Percentiles rank a stretch among this genome's conserved stretches.
Conservation (phyloP, 495 filamentous ascomycete species). For the Daldinia caldariorum region DNA sequence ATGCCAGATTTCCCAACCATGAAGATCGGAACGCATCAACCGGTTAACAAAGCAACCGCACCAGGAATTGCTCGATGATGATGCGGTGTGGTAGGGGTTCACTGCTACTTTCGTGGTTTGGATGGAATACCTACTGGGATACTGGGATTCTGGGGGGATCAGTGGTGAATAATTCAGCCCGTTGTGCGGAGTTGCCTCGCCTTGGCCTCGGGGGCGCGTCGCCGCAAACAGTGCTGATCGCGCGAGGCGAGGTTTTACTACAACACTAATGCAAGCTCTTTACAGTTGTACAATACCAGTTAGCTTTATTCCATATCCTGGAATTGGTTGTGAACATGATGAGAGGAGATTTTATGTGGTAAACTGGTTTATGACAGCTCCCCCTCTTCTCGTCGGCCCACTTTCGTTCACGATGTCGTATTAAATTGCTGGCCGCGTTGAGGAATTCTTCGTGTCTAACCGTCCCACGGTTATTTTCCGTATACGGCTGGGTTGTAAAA, state of each 20-base stretch:
- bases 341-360: conserved; percentile 21
- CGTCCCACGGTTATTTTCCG: conserved; percentile 16
- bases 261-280: conserved; percentile 45
- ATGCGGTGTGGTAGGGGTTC: conserved; percentile 15
- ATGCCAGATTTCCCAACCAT: background rate
- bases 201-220: conserved; percentile 26
- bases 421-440: conserved; percentile 22
- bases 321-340: conserved; percentile 38
- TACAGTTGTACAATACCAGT: conserved; percentile 18
- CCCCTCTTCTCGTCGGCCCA: conserved; percentile 10
- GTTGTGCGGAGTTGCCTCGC: conserved; percentile 36
- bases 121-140: background rate
- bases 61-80: conserved; percentile 14
- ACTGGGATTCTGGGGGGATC: too few species aligned
- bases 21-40: conserved; percentile 19
- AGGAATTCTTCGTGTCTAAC: conserved; percentile 27
- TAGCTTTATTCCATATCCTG: conserved; percentile 26
- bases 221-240: conserved; percentile 34
- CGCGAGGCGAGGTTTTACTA: conserved; percentile 36
- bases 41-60: conserved; percentile 10
- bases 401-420: conserved; percentile 20
- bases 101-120: background rate
- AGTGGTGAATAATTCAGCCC: conserved; percentile 26
- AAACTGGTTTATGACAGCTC: conserved; percentile 4
- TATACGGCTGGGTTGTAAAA: conserved; percentile 3